A percentile compares a stretch with the other conserved stretches of the same genome.
Evolutionary conservation across 345 rosid species (phyloP).

Genomic region (Moricandia arvensis): DNA sequence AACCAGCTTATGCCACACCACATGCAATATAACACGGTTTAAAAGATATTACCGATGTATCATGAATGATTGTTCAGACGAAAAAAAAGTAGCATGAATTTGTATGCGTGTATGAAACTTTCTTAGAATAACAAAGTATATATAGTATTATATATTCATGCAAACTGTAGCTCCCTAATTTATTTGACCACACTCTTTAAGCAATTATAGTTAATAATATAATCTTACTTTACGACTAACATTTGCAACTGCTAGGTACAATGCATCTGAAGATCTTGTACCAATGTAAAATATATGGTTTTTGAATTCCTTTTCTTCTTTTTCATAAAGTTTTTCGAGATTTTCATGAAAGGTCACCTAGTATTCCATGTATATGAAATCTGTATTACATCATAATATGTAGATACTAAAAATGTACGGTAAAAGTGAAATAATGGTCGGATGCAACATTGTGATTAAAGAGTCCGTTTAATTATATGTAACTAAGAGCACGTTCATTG

Average conservation of each 20-base stretch:
- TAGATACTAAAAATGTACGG: neutral
- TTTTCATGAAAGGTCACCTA: neutral
- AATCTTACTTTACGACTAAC: conserved; percentile 29
- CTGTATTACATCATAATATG: neutral
- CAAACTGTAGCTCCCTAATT: neutral
- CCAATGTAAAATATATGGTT: neutral
- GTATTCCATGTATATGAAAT: neutral
- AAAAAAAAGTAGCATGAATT: neutral
- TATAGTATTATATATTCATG: neutral
- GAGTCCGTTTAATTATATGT: neutral
- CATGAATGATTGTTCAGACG: neutral
- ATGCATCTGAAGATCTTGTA: conserved; percentile 13
- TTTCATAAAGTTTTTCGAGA: neutral
- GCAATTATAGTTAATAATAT: neutral
- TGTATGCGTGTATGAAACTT: conserved; percentile 1
- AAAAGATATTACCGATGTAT: neutral
- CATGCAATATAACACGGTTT: conserved; percentile 12
- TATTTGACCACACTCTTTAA: conserved; percentile 1
- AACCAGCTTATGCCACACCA: conserved; percentile 1
- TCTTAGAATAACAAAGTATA: neutral
- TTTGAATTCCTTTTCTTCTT: neutral
- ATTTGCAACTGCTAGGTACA: conserved; percentile 11
- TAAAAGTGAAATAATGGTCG: neutral
- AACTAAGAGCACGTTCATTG: too few relatives aligned
- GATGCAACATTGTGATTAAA: neutral